Percentiles rank a stretch among this genome's conserved stretches.
These are phyloP conservation scores for Flaveria robusta DNA, from an alignment of 129 eudicot genomes.

Conservation along the genomic window DNA sequence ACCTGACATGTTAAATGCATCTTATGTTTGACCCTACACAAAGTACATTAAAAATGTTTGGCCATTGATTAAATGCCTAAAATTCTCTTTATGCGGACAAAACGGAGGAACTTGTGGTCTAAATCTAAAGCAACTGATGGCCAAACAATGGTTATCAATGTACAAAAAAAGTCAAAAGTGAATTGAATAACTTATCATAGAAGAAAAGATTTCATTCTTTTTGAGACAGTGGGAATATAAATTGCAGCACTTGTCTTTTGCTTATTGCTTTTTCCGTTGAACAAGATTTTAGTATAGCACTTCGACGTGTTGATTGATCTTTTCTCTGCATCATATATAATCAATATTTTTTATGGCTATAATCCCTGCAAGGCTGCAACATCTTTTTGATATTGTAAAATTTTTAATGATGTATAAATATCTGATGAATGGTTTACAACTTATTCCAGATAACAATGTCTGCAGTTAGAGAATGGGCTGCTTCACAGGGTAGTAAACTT, in stretches of 20 bases:
- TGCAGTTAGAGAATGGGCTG: conserved; percentile 77
- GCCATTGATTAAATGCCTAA: conserved; percentile 2
- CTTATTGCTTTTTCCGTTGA: background rate
- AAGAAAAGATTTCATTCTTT: background rate
- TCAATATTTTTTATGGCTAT: background rate
- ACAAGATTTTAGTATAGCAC: background rate
- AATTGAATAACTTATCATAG: background rate
- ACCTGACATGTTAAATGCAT: background rate
- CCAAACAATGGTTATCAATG: background rate
- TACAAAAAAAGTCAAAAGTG: background rate
- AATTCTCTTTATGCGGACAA: background rate
- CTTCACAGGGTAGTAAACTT: conserved; percentile 81
- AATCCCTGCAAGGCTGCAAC: conserved; percentile 6
- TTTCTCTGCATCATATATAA: background rate
- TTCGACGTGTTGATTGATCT: background rate
- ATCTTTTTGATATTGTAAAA: conserved; percentile 15
- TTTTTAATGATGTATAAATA: conserved; percentile 12
- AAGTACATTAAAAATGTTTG: background rate
- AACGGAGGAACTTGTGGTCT: conserved; percentile 1
- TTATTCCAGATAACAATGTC: conserved; percentile 58
- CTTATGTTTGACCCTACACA: background rate
- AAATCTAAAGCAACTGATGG: conserved; percentile 1
- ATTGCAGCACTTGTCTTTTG: conserved; percentile 8
- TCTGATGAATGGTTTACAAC: conserved; percentile 24
- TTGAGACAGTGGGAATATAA: conserved; percentile 4